Conservation (phyloP, 768 basidiomycete species). For the Pisolithus marmoratus region DNA sequence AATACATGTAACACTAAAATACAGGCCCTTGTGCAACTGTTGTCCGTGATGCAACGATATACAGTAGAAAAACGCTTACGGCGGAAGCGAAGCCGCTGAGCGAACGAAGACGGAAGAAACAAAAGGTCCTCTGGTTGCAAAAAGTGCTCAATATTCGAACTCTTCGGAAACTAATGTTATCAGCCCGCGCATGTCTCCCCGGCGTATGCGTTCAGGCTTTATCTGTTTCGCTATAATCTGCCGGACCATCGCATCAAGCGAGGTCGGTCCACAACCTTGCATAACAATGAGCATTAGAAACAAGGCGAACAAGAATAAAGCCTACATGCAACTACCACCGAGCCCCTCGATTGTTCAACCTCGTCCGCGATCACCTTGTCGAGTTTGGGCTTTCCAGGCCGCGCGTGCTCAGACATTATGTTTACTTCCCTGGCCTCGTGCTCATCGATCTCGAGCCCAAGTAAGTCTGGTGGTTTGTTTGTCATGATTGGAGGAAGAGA, state of each 20-base stretch:
- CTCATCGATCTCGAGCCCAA: slow-evolving; percentile 44
- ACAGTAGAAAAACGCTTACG: too few species aligned
- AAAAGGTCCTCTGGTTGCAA: not conserved
- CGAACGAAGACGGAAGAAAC: not conserved
- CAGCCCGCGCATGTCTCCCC: slow-evolving; percentile 53
- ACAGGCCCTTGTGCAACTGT: not conserved
- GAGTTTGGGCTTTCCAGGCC: slow-evolving; percentile 63
- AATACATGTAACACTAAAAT: not conserved
- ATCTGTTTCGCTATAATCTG: slow-evolving; percentile 60
- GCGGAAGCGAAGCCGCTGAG: too few species aligned
- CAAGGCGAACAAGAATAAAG: slow-evolving; percentile 9
- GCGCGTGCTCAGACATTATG: slow-evolving; percentile 54
- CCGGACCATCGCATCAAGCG: slow-evolving; percentile 63
- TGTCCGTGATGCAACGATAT: too few species aligned
- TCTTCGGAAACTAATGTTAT: slow-evolving; percentile 64
- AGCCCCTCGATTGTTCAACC: slow-evolving; percentile 47
- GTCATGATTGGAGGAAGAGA: not conserved
- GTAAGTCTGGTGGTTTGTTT: not conserved
- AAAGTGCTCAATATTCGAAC: slow-evolving; percentile 46
- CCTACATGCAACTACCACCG: slow-evolving; percentile 67
- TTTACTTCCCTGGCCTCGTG: slow-evolving; percentile 56
- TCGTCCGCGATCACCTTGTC: slow-evolving; percentile 61
- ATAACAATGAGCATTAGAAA: not conserved
- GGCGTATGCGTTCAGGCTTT: slow-evolving; percentile 43
- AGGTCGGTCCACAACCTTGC: slow-evolving; percentile 69